Conservation (phyloP, 2,329 filamentous ascomycete species). For the Sporothrix humicola region DNA sequence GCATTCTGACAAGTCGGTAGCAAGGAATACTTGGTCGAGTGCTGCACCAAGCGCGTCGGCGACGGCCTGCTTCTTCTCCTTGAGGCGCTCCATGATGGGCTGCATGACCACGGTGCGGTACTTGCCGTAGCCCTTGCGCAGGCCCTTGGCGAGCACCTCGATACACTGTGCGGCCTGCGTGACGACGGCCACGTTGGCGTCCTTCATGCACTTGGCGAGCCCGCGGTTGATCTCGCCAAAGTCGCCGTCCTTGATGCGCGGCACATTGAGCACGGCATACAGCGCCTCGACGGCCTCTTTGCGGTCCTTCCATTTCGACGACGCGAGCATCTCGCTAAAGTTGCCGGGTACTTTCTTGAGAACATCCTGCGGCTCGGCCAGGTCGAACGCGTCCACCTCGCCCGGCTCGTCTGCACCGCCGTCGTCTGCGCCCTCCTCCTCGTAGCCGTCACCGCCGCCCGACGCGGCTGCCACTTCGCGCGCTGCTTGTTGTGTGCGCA, state of each 20-base stretch:
- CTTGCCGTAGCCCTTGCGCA: constrained; percentile 78
- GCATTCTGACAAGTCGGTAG: constrained; percentile 79
- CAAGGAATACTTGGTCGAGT: constrained; percentile 70
- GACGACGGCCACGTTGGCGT: constrained; percentile 94
- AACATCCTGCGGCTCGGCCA: constrained; percentile 87
- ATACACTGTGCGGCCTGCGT: constrained; percentile 92
- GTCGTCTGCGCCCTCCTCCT: constrained; percentile 63
- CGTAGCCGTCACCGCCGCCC: constrained; percentile 60
- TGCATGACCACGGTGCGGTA: constrained; percentile 81
- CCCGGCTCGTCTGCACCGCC: constrained; percentile 65
- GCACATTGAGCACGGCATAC: constrained; percentile 76
- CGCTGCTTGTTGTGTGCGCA: constrained; percentile 87
- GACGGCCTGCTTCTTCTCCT: constrained; percentile 93
- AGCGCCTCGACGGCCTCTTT: constrained; percentile 92
- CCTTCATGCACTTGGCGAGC: constrained; percentile 97
- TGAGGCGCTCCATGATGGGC: constrained; percentile 92
- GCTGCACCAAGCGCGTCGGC: constrained; percentile 86
- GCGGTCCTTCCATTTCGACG: constrained; percentile 97
- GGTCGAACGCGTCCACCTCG: constrained; percentile 80
- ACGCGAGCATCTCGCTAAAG: constrained; percentile 82
- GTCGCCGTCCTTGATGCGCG: constrained; percentile 87
- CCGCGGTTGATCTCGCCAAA: constrained; percentile 83
- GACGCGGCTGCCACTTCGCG: constrained; percentile 70
- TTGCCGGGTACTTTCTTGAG: constrained; percentile 79
- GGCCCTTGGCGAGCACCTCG: constrained; percentile 83